Conservation (phyloP, 805 yeast genomes). For the Ogataea dorogensis region DNA sequence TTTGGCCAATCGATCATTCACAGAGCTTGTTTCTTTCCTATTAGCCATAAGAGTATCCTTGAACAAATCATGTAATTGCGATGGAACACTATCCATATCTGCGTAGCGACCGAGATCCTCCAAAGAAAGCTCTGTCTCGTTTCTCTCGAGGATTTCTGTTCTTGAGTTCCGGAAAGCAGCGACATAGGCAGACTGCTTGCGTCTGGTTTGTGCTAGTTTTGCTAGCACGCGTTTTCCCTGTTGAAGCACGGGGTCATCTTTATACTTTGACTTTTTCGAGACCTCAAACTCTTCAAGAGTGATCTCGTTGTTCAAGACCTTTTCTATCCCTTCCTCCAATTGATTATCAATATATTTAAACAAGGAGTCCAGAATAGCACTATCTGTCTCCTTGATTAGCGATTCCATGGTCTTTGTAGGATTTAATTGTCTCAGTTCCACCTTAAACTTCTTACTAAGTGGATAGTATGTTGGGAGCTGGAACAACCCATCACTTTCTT, state of each 20-base stretch:
- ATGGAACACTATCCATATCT: slow-evolving; percentile 11
- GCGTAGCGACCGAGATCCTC: slow-evolving; percentile 27
- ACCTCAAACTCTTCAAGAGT: slow-evolving; percentile 16
- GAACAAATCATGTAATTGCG: slow-evolving; percentile 25
- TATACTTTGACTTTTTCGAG: slow-evolving; percentile 12
- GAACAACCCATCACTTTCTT: slow-evolving; percentile 3
- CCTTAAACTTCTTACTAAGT: slow-evolving; percentile 13
- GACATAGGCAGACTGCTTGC: slow-evolving; percentile 10
- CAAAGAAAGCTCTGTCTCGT: slow-evolving; percentile 24
- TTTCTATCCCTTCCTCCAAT: slow-evolving; percentile 21
- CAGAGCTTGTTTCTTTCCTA: slow-evolving; percentile 7
- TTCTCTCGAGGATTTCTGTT: slow-evolving; percentile 22
- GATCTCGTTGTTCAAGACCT: slow-evolving; percentile 12
- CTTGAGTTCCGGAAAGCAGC: slow-evolving; percentile 21
- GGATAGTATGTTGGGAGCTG: slow-evolving; percentile 30
- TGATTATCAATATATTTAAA: slow-evolving; percentile 18
- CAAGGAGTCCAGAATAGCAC: slow-evolving; percentile 14
- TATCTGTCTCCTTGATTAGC: slow-evolving; percentile 13
- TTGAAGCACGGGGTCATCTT: slow-evolving; percentile 15
- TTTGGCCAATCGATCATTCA: slow-evolving; percentile 7
- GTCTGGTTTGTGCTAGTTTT: slow-evolving; percentile 7
- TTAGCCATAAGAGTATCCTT: slow-evolving; percentile 2
- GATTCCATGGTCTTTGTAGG: slow-evolving; percentile 10
- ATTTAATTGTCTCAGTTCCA: slow-evolving; percentile 15
- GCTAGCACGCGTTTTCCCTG: slow-evolving; percentile 13